Evolutionary conservation across 257 asterid species (phyloP).

Genomic region (Ehretia macrophylla): DNA sequence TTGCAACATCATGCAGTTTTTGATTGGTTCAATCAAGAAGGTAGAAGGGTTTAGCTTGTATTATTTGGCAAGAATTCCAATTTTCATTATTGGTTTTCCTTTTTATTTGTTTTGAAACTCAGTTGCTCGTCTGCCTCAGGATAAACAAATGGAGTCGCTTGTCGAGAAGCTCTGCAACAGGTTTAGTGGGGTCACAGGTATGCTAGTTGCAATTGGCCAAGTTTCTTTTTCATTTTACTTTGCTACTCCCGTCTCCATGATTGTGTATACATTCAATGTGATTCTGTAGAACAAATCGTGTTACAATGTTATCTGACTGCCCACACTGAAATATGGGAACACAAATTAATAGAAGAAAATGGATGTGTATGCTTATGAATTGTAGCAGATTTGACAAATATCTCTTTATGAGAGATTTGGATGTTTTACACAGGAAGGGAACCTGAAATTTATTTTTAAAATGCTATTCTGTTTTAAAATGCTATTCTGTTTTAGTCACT

Average conservation of each 20-base stretch:
- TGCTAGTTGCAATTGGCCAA: conserved; percentile 3
- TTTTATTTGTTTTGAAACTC: conserved; percentile 11
- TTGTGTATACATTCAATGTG: not conserved
- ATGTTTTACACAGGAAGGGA: no score
- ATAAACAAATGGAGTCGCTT: conserved; percentile 97
- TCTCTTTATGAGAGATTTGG: no score
- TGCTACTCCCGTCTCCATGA: conserved; percentile 3
- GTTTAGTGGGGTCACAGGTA: conserved; percentile 89
- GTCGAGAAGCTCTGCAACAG: conserved; percentile 97
- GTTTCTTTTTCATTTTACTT: not conserved
- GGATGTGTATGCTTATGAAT: no score
- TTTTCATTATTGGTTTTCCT: conserved; percentile 7
- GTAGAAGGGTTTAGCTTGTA: conserved; percentile 30
- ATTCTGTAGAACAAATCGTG: no score
- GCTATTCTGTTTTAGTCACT: no score
- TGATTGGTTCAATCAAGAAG: conserved; percentile 90
- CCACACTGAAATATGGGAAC: no score
- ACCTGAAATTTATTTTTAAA: no score
- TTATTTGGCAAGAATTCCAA: conserved; percentile 1
- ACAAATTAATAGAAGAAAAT: no score
- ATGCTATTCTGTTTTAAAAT: no score
- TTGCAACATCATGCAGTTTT: conserved; percentile 93
- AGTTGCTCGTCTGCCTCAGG: conserved; percentile 37
- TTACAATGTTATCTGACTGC: no score
- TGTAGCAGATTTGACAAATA: no score